These are phyloP conservation scores for Lactifluus subvellereus DNA, from an alignment of 768 basidiomycete species.

Conservation along the genomic window DNA sequence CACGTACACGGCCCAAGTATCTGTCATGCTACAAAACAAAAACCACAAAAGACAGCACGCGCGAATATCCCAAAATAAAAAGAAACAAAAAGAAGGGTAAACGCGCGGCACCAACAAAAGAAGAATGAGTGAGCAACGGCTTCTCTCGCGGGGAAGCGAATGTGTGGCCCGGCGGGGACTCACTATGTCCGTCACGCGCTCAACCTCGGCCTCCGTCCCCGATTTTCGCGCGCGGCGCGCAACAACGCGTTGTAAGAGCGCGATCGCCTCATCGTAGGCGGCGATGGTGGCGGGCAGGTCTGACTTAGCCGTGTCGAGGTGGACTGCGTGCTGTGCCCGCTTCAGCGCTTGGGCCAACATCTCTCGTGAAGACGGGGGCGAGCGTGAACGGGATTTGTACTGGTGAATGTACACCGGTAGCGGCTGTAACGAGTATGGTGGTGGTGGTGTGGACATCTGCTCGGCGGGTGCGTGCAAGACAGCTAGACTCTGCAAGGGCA, in stretches of 20 bases:
- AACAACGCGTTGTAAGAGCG: constrained; percentile 39
- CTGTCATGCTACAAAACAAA: constrained; percentile 3
- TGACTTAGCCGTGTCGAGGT: background rate
- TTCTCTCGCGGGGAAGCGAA: background rate
- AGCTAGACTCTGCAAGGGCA: no score
- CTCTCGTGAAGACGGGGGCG: constrained; percentile 1
- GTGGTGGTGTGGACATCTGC: background rate
- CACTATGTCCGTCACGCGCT: constrained; percentile 12
- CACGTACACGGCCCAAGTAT: constrained; percentile 10
- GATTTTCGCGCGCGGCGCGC: background rate
- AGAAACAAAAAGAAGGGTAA: background rate
- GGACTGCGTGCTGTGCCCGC: constrained; percentile 11
- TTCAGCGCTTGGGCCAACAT: background rate
- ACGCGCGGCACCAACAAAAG: no score
- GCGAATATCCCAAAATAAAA: background rate
- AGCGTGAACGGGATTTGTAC: background rate
- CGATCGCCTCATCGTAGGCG: constrained; percentile 24
- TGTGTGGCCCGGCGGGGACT: background rate
- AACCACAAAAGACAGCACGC: background rate
- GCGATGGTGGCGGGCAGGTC: background rate
- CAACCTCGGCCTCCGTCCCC: background rate
- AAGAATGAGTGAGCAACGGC: background rate
- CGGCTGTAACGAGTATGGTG: background rate
- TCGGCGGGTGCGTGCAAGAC: no score
- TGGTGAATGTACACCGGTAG: background rate